Conservation (phyloP, 148 eudicot species). For the Chenopodium quinoa region DNA sequence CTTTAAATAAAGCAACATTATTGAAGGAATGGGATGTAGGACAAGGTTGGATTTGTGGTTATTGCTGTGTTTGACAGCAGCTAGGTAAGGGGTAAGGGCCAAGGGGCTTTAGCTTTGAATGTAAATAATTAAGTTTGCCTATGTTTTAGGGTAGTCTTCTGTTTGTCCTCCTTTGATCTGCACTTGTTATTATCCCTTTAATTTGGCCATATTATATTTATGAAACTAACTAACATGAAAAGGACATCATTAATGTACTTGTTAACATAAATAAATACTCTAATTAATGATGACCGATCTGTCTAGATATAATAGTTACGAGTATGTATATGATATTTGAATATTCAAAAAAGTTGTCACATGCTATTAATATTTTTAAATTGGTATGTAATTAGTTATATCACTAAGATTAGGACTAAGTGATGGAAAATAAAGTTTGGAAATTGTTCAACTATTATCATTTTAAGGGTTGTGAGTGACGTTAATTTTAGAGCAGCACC, state of each 20-base stretch:
- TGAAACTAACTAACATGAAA: background rate
- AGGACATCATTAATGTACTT: background rate
- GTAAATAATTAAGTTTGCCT: constrained; percentile 11
- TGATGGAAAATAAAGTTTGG: too few relatives aligned
- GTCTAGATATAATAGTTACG: too few relatives aligned
- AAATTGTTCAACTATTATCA: too few relatives aligned
- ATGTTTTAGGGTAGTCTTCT: background rate
- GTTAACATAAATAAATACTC: background rate
- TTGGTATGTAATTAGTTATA: too few relatives aligned
- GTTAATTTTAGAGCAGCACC: too few relatives aligned
- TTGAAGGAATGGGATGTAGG: constrained; percentile 29
- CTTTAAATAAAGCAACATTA: constrained; percentile 13
- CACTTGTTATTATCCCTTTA: background rate
- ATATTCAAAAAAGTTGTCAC: too few relatives aligned
- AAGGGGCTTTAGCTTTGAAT: background rate
- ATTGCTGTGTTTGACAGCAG: constrained; percentile 8
- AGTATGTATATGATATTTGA: too few relatives aligned
- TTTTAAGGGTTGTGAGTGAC: too few relatives aligned
- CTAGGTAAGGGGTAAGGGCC: background rate
- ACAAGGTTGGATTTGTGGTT: background rate
- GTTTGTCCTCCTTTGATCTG: background rate
- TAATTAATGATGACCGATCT: background rate
- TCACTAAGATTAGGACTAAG: too few relatives aligned
- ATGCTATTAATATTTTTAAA: too few relatives aligned
- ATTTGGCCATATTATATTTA: background rate